These are phyloP conservation scores for Talaromyces sp. DNA, from an alignment of 2,329 filamentous ascomycete genomes.

Conservation along the genomic window DNA sequence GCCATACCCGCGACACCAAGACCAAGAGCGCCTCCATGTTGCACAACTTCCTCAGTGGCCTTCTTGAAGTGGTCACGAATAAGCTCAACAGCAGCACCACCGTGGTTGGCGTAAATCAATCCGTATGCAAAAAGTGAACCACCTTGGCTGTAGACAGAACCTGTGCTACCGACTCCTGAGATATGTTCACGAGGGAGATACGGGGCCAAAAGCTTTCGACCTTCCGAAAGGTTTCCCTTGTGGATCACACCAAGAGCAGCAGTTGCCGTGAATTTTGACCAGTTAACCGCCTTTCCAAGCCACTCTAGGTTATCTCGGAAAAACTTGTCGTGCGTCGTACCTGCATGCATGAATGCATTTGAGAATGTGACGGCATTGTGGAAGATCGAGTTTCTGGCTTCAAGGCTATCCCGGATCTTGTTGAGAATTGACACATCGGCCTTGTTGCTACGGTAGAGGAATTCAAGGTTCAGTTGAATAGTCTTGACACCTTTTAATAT, in stretches of 20 bases:
- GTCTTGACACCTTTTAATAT: constrained; percentile 86
- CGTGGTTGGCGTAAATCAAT: constrained; percentile 95
- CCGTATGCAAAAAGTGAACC: constrained; percentile 94
- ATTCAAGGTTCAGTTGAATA: constrained; percentile 92
- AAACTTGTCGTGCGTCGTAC: constrained; percentile 96
- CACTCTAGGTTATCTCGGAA: constrained; percentile 97
- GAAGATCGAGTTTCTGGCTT: constrained; percentile 96
- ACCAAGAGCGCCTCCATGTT: constrained; percentile 92
- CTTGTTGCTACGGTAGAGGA: constrained; percentile 91
- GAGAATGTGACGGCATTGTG: constrained; percentile 96
- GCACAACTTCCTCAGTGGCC: constrained; percentile 71
- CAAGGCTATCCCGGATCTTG: constrained; percentile 92
- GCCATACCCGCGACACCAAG: constrained; percentile 97
- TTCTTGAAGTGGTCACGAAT: constrained; percentile 50
- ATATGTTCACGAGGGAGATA: constrained; percentile 74
- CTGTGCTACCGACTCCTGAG: constrained; percentile 64
- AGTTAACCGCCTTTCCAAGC: constrained; percentile 97
- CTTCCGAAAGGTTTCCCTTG: constrained; percentile 88
- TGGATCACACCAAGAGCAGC: constrained; percentile 96
- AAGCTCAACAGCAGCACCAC: constrained; percentile 68
- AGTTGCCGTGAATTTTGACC: constrained; percentile 98
- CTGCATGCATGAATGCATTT: constrained; percentile 99
- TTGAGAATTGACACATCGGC: constrained; percentile 90
- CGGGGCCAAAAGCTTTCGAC: constrained; percentile 86
- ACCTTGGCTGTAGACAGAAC: constrained; percentile 92